Conservation (phyloP, 306 rosid species). For the Cicer chorassanicum region DNA sequence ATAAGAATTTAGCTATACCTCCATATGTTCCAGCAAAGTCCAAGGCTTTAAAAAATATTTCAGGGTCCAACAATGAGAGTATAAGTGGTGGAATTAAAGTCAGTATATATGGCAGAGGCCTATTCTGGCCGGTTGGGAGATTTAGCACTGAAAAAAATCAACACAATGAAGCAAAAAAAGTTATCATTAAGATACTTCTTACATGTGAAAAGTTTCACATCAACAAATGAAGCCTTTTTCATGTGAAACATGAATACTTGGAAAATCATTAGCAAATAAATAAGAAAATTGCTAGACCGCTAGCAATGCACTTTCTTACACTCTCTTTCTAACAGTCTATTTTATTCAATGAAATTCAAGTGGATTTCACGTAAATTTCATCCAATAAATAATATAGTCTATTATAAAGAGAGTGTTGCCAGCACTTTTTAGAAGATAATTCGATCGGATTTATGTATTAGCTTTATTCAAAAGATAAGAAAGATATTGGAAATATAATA, state of each 20-base stretch:
- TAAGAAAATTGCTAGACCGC: background rate
- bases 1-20: conserved; percentile 54
- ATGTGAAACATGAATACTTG: conserved; percentile 30
- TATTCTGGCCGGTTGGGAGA: conserved; percentile 61
- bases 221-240: conserved; percentile 5
- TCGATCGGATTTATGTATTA: background rate
- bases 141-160: conserved; percentile 61
- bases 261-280: background rate
- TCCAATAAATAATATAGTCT: background rate
- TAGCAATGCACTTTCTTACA: background rate
- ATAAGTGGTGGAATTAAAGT: conserved; percentile 68
- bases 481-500: conserved; percentile 29
- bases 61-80: conserved; percentile 70
- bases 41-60: conserved; percentile 73
- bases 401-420: background rate
- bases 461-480: conserved; percentile 30
- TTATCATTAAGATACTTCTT: background rate
- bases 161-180: conserved; percentile 19
- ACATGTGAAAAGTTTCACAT: background rate
- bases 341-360: background rate
- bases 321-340: background rate
- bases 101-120: conserved; percentile 63
- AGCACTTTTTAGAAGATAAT: background rate
- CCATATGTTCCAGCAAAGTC: conserved; percentile 85
- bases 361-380: background rate